A percentile compares a stretch with the other conserved stretches of the same genome.
phyloP scores from a whole-genome alignment of 2,329 filamentous ascomycete species.

The Apiospora hydei region DNA sequence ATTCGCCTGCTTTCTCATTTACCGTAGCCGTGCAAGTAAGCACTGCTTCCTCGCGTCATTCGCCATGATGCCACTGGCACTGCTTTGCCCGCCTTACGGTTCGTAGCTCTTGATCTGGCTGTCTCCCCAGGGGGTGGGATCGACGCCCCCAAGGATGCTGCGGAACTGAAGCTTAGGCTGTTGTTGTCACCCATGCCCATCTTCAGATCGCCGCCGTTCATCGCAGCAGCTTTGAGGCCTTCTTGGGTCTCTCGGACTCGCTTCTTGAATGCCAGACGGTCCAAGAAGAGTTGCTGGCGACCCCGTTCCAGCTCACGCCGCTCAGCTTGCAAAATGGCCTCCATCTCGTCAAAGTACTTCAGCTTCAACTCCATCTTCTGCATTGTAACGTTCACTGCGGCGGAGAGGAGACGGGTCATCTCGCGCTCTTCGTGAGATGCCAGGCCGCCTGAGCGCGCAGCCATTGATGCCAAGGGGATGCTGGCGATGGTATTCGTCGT shows the following conservation, averaged over 20 bases:
- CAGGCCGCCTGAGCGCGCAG: conserved; percentile 84
- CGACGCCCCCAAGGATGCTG: conserved; percentile 46
- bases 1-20: conserved; percentile 19
- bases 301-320: conserved; percentile 90
- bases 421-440: conserved; percentile 97
- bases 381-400: conserved; percentile 90
- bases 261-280: conserved; percentile 88
- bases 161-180: conserved; percentile 60
- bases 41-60: neutral
- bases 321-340: conserved; percentile 89
- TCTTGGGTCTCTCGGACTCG: conserved; percentile 85
- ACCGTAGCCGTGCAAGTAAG: conserved; percentile 7
- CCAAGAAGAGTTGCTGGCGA: conserved; percentile 91
- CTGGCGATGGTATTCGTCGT: conserved; percentile 67
- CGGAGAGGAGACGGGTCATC: conserved; percentile 91
- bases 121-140: conserved; percentile 61
- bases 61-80: neutral
- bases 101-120: conserved; percentile 66
- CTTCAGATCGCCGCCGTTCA: conserved; percentile 56
- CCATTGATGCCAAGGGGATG: conserved; percentile 84
- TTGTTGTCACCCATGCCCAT: conserved; percentile 58
- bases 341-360: conserved; percentile 95
- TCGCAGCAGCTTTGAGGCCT: conserved; percentile 64
- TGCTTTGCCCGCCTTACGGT: conserved; percentile 45
- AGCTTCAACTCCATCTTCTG: conserved; percentile 97